Evolutionary conservation across 2,329 filamentous ascomycete genomes (phyloP), one percentile per base, ranked within the genome.

Genomic region (Colletotrichum limetticola): DNA sequence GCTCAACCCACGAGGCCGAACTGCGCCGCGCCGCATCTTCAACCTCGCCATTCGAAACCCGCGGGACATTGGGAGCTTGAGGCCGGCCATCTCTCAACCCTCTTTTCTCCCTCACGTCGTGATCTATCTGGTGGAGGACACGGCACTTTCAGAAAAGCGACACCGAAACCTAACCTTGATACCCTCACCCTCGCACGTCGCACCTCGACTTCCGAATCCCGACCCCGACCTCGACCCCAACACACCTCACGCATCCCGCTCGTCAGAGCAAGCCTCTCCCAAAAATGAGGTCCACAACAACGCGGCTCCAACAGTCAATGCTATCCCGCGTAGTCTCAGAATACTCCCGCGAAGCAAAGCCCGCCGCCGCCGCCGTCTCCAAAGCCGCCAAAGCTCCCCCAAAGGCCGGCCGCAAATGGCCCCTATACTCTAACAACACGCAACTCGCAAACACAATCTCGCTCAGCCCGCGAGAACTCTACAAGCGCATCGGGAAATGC

Each of bases 401-500:
- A 42, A 42, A 12, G 9, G 32, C 32, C 32, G 32, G 9, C 32
- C 32, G 32, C 32, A 35, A 12, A 12, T 35, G 11, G 32, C 32
- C 32, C 32, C 32, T 35, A 35, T 35, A 9, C 32, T 12, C 9
- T 35, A 5, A 35, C 32, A 5, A 35, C 9, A 11, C 3, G 32
- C 32, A 35, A 12, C 11, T 5, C 32, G 2, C 4, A 16, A 42
- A 42, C 16, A 2, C 37, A 42, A 7, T 19, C 37, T 42, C 16
- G 37, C 37, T 5, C n/a, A 24, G 5, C 3, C 37, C 14, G 37
- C 16, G 26, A 3, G 5, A 14, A 2, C 37, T 37, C 1, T 32
- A 73, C 32, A 5, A 14, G 5, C 75, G 75, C 49, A 63, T 76
- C 49, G 75, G 75, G 30, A 69, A 60, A 35, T 76, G 75, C 57